phyloP scores from a whole-genome alignment of 2,329 filamentous ascomycete species.

The Tolypocladium tropicale region DNA sequence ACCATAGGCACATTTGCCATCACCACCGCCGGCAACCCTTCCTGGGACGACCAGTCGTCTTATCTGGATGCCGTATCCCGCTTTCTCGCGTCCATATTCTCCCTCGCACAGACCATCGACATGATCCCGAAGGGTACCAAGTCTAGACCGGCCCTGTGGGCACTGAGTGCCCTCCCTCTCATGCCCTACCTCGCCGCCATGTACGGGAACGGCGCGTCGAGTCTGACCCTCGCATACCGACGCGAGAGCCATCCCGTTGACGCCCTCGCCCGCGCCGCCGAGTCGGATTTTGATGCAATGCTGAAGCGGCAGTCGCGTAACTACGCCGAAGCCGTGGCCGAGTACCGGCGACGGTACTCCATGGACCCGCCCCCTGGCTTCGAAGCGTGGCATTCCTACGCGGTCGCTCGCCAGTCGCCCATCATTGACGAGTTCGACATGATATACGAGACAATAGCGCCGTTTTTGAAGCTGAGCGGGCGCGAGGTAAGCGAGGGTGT shows the following conservation, averaged over 20 bases:
- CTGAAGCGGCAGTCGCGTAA: constrained; percentile 26
- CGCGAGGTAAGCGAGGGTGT: constrained; percentile 19
- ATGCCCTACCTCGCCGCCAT: constrained; percentile 19
- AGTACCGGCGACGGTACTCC: constrained; percentile 33
- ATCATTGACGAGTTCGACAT: constrained; percentile 42
- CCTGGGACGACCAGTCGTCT: constrained; percentile 10
- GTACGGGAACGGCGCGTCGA: constrained; percentile 9
- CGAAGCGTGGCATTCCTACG: constrained; percentile 33
- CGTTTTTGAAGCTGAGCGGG: constrained; percentile 29
- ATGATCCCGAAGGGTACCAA: constrained; percentile 20
- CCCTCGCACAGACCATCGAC: constrained; percentile 19
- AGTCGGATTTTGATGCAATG: constrained; percentile 17
- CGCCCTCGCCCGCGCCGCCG: constrained; percentile 16
- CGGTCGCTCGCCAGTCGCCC: constrained; percentile 24
- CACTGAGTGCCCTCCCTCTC: constrained; percentile 17
- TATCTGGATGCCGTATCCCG: constrained; percentile 15
- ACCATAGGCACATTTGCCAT: constrained; percentile 21
- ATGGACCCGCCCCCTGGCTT: constrained; percentile 36
- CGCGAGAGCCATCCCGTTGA: constrained; percentile 29
- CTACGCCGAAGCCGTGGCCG: constrained; percentile 20
- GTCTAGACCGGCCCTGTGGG: constrained; percentile 17
- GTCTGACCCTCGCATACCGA: neutral
- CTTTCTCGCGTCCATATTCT: constrained; percentile 16
- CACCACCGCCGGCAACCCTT: constrained; percentile 16
- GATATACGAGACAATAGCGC: constrained; percentile 27